phyloP scores from a whole-genome alignment of 202 grass and related monocot genomes.

The Bolboschoenoplectus hybrid region DNA sequence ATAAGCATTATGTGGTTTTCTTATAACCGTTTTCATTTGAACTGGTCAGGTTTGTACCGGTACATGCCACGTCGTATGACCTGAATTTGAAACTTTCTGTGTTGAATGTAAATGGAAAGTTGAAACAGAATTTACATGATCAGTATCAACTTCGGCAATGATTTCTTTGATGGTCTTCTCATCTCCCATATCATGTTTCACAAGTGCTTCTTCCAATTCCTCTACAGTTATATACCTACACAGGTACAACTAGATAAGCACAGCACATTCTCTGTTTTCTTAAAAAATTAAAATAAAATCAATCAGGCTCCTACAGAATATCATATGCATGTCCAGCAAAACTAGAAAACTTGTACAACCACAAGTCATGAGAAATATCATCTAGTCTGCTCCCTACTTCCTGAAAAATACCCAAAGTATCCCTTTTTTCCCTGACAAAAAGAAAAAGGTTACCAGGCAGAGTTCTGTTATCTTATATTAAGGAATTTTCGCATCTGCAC shows the following conservation, averaged over 20 bases:
- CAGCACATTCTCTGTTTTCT: neutral
- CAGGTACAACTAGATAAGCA: conserved; percentile 31
- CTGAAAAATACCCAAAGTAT: neutral
- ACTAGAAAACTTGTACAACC: conserved; percentile 4
- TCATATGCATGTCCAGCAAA: neutral
- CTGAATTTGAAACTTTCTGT: neutral
- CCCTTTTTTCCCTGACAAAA: neutral
- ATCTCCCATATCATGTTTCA: conserved; percentile 97
- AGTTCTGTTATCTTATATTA: neutral
- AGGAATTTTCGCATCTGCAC: neutral
- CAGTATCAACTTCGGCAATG: conserved; percentile 92
- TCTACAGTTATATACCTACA: conserved; percentile 91
- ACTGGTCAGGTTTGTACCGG: neutral
- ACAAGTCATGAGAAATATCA: neutral
- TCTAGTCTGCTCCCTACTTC: neutral
- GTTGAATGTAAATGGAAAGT: neutral
- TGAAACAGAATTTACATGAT: conserved; percentile 65
- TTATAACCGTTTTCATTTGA: neutral
- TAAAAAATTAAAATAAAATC: neutral
- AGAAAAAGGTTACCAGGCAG: neutral
- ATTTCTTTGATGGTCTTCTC: conserved; percentile 99
- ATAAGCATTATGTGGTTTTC: neutral
- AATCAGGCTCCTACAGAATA: neutral
- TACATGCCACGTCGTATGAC: neutral
- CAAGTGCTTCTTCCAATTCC: conserved; percentile 96